Percentiles rank a stretch among this genome's conserved stretches.
Conservation (phyloP, 163 green algal genomes). For the Volvox carteri region DNA sequence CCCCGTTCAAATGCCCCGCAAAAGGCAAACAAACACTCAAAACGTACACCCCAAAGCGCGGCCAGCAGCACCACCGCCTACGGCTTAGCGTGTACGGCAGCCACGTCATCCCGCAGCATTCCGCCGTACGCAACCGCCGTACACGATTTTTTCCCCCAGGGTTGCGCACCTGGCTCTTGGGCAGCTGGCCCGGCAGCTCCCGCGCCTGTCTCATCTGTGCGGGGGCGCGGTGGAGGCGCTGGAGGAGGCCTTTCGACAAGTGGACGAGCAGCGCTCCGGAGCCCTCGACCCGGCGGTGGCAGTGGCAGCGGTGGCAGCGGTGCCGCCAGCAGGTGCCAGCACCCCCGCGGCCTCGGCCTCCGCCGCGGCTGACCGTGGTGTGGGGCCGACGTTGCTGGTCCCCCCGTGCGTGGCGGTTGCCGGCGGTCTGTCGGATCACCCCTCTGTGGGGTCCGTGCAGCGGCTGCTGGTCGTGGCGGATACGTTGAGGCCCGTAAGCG, state of each 20-base stretch:
- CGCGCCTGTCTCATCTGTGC: slow-evolving; percentile 22
- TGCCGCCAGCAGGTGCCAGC: neutral
- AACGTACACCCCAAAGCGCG: too few species aligned
- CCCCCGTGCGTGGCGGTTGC: too few species aligned
- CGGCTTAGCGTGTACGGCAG: too few species aligned
- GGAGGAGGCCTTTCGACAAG: neutral
- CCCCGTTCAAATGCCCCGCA: too few species aligned
- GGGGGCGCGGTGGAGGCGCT: slow-evolving; percentile 35
- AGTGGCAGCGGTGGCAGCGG: neutral
- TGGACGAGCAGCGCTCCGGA: neutral
- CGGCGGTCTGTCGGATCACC: slow-evolving; percentile 38
- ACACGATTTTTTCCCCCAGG: neutral
- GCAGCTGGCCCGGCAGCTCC: slow-evolving; percentile 32
- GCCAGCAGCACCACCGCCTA: too few species aligned
- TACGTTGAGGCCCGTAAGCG: neutral
- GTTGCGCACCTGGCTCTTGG: slow-evolving; percentile 39
- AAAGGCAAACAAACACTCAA: too few species aligned
- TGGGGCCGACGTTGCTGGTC: too few species aligned
- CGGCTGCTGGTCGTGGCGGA: neutral
- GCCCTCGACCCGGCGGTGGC: too few species aligned
- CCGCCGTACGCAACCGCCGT: neutral
- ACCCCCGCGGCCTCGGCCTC: neutral
- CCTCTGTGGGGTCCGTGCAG: neutral
- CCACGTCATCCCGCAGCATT: too few species aligned
- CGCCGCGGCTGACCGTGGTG: neutral